phyloP scores from a whole-genome alignment of 164 flowering plant genomes.

The Magnolia sinica region DNA sequence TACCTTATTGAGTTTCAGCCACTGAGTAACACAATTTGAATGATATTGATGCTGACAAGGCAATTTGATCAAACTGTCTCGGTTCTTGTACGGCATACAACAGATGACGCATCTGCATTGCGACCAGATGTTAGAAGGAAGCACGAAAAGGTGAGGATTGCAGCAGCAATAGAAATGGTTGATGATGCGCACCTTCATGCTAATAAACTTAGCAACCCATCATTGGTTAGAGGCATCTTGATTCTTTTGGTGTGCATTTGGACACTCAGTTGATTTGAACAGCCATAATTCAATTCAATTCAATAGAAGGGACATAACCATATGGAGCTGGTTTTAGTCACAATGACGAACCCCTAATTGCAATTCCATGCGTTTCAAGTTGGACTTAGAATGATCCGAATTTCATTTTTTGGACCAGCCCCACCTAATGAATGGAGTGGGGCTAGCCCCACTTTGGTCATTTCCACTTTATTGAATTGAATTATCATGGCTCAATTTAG shows the following conservation, averaged over 20 bases:
- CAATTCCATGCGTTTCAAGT: no score
- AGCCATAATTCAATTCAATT: background rate
- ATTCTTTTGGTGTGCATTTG: no score
- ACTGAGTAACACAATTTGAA: conserved; percentile 46
- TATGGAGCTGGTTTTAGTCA: background rate
- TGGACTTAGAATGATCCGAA: no score
- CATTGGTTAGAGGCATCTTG: background rate
- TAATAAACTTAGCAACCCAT: background rate
- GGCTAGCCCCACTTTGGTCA: no score
- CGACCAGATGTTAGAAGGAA: background rate
- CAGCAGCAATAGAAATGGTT: background rate
- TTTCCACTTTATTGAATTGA: no score
- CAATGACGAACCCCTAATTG: no score
- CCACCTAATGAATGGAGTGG: no score
- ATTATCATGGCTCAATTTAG: no score
- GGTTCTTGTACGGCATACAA: conserved; percentile 50
- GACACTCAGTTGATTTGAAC: no score
- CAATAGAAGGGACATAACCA: background rate
- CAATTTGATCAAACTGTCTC: conserved; percentile 47
- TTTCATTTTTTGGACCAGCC: no score
- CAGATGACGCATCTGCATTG: conserved; percentile 69
- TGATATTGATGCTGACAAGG: conserved; percentile 77
- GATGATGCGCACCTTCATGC: background rate
- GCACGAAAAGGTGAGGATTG: background rate
- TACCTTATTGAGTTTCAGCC: conserved; percentile 70